These are phyloP conservation scores for Coprinellus micaceus DNA, from an alignment of 768 basidiomycete species.

Conservation along the genomic window DNA sequence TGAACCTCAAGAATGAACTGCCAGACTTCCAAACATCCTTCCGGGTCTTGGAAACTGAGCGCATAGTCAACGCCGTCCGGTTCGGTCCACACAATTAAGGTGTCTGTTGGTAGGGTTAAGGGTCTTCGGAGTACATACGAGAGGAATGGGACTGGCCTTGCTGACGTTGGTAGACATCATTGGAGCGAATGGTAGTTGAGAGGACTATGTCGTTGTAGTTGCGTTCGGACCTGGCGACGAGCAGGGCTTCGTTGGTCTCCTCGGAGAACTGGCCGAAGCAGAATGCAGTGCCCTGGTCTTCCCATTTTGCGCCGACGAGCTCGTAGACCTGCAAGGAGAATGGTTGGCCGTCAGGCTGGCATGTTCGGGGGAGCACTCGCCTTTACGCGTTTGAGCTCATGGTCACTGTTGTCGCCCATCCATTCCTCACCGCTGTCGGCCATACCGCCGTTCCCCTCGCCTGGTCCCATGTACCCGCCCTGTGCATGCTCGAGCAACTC, in stretches of 20 bases:
- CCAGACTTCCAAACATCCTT: constrained; percentile 96
- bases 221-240: constrained; percentile 80
- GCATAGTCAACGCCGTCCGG: constrained; percentile 93
- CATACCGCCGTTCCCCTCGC: constrained; percentile 30
- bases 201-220: constrained; percentile 71
- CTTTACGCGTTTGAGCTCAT: constrained; percentile 85
- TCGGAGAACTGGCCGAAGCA: constrained; percentile 87
- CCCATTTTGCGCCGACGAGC: constrained; percentile 87
- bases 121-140: background rate
- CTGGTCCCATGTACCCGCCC: constrained; percentile 26
- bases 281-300: constrained; percentile 95
- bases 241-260: constrained; percentile 70
- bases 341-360: background rate
- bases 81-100: constrained; percentile 98
- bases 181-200: constrained; percentile 74
- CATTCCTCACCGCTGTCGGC: constrained; percentile 60
- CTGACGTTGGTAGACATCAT: constrained; percentile 83
- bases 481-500: constrained; percentile 46
- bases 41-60: constrained; percentile 92
- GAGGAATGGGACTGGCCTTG: constrained; percentile 54
- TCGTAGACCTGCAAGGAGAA: constrained; percentile 88
- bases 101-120: constrained; percentile 52
- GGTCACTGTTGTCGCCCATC: constrained; percentile 53
- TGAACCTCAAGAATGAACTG: constrained; percentile 93
- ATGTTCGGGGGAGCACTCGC: constrained; percentile 36